A percentile compares a stretch with the other conserved stretches of the same genome.
Conservation (phyloP, 148 eudicot genomes). For the Rhododendron mucronatum region DNA sequence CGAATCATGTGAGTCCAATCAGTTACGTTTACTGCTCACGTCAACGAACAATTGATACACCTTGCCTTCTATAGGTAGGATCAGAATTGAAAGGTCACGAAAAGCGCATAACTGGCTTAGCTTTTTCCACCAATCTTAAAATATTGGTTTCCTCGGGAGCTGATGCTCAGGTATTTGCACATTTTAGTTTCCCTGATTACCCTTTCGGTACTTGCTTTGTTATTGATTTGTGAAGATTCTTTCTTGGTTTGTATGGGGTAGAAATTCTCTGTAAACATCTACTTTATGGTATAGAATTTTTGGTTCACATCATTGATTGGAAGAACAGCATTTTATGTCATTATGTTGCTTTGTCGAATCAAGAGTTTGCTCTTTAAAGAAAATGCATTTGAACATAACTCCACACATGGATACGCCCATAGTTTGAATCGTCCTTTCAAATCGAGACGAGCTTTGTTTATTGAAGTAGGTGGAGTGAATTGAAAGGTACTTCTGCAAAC, state of each 20-base stretch:
- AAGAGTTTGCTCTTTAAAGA: too few species aligned
- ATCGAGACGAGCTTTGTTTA: neutral
- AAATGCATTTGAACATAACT: too few species aligned
- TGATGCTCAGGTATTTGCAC: slow-evolving; percentile 70
- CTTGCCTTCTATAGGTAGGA: slow-evolving; percentile 43
- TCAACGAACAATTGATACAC: neutral
- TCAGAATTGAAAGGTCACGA: slow-evolving; percentile 69
- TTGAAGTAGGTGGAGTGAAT: neutral
- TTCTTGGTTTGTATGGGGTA: too few species aligned
- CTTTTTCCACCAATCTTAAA: slow-evolving; percentile 63
- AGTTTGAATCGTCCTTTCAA: too few species aligned
- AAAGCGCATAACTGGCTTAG: slow-evolving; percentile 74
- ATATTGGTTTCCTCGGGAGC: slow-evolving; percentile 85
- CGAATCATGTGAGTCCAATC: neutral
- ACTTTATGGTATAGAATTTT: too few species aligned
- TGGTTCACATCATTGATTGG: too few species aligned
- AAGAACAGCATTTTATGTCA: too few species aligned
- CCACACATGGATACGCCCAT: too few species aligned
- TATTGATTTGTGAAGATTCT: too few species aligned
- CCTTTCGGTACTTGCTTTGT: too few species aligned
- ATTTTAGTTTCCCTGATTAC: neutral
- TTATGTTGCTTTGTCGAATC: too few species aligned
- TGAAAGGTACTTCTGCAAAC: neutral
- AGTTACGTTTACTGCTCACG: neutral
- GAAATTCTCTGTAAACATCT: too few species aligned